Evolutionary conservation across 2,329 filamentous ascomycete species (phyloP), one percentile per base, ranked within the genome.

Genomic region (Alternaria gaisen): DNA sequence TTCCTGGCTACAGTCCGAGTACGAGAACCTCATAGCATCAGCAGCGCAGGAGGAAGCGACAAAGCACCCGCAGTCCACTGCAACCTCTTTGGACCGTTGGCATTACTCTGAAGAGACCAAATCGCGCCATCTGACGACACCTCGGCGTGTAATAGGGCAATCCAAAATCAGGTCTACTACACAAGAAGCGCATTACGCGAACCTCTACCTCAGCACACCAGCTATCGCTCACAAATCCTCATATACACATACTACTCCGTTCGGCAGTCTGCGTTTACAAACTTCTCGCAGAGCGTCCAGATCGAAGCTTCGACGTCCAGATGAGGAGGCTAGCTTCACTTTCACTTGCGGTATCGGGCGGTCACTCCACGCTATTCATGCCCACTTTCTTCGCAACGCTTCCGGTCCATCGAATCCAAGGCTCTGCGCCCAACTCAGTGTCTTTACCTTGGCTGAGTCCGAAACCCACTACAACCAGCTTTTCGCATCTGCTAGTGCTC

Each of bases 11-110:
- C 55, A 51, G 6, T 50, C 24, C 16, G 55, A 61, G 28, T 61
- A 59, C 22, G 41, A 59, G 10, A 40, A 54, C 20, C 58, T 64
- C 6, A 42, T 61, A 9, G 53, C 36, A 32, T 65, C 63, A 7
- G 63, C 63, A 16, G n/a, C 56, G 14, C 63, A 63, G 8, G 56
- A 65, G 53, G 54, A 58, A 34, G 63, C 63, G 3, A 28, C 40
- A 3, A 55, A 47, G 26, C 34, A 63, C 26, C 18, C 41, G 1
- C 11, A 14, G 24, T 54, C 60, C 20, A 56, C 56, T 7, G 57
- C 63, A 4, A 51, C 38, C 5, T 28, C 63, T 9, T 40, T 60
- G 5, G 60, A 60, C 48, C 50, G 41, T 3, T 64, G 55, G 61
- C 9, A 26, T 5, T 64, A 61, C 38, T 26, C 38, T 28, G 47